A percentile compares a stretch with the other conserved stretches of the same genome.
Conservation (phyloP, 345 rosid genomes). For the Ceriops tagal region DNA sequence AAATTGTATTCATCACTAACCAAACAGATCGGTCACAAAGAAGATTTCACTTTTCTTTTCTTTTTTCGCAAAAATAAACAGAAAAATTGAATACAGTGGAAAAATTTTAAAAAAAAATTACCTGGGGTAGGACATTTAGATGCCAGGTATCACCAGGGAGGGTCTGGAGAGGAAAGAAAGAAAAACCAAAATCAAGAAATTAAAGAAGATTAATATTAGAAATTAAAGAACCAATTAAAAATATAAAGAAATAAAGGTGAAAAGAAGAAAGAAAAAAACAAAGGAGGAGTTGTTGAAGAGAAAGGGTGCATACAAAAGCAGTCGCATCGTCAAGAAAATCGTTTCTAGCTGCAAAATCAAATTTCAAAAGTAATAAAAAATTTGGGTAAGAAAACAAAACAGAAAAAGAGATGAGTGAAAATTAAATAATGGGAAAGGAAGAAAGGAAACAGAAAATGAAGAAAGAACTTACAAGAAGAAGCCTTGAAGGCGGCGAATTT, state of each 20-base stretch:
- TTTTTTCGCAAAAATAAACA: not conserved
- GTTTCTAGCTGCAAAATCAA: slow-evolving; percentile 47
- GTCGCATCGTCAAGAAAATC: slow-evolving; percentile 69
- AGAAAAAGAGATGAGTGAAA: not conserved
- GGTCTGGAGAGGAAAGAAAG: slow-evolving; percentile 39
- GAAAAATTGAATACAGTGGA: not conserved
- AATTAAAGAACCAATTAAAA: not conserved
- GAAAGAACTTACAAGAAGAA: slow-evolving; percentile 36
- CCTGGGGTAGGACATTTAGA: slow-evolving; percentile 76
- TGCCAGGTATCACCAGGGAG: slow-evolving; percentile 47
- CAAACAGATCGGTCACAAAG: too few species aligned
- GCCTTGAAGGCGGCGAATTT: slow-evolving; percentile 45
- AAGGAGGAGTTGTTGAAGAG: not conserved
- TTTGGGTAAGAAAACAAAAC: slow-evolving; percentile 3
- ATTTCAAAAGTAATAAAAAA: not conserved
- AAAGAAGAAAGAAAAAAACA: not conserved
- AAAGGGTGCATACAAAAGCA: slow-evolving; percentile 46
- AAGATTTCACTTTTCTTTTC: too few species aligned
- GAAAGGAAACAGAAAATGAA: not conserved
- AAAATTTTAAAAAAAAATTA: slow-evolving; percentile 2
- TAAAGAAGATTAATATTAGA: not conserved
- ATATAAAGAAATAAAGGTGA: too few species aligned
- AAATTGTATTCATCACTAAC: slow-evolving; percentile 21
- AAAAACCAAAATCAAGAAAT: not conserved
- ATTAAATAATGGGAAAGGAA: too few species aligned